Evolutionary conservation across 176 grass and related monocot species (phyloP), one percentile per base, ranked within the genome.

Genomic region (Bromus sterilis): DNA sequence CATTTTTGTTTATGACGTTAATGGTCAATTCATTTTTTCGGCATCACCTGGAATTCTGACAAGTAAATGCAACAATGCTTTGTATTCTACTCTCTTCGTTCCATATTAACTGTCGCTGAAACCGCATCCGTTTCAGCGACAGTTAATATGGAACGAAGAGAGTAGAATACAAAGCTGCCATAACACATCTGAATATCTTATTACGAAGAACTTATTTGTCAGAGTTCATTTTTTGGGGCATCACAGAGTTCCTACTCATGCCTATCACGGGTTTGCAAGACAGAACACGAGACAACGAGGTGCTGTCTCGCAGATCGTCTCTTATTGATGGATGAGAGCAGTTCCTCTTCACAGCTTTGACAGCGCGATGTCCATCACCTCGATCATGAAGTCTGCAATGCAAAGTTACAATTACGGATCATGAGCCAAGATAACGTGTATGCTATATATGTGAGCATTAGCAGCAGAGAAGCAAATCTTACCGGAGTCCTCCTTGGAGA

Each of bases 401-500:
- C 10, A 31, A 83, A 56, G 11, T 62, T 43, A 84, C 0, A 30
- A 31, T 18, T 21, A 40, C 33, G 20, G 16, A 56, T 57, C 41
- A 66, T 8, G 39, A 49, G 25, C 20, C 26, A 14, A 65, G 77
- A 16, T 15, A 35, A 42, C 24, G 5, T 13, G 36, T 2, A 12
- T 23, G 23, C 75, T 42, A 49, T 44, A 5, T 18, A 51, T 13
- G 40, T 21, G 49, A 53, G 37, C 11, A 44, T 18, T 18, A 15
- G 42, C 29, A 24, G 37, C 15, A 15, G 48, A 37, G 25, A 30
- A 37, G 21, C 24, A 74, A n/a, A 30, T 30, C 61, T 84, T 89
- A 98, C 95, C 92, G 0, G 92, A 71, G 78, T 98, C 95, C 46
- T 93, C 92, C 78, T 87, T 94, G 18, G 88, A 78, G 84, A 94